Conservation (phyloP, 176 grass and related monocot genomes). For the Hordeum marinum region DNA sequence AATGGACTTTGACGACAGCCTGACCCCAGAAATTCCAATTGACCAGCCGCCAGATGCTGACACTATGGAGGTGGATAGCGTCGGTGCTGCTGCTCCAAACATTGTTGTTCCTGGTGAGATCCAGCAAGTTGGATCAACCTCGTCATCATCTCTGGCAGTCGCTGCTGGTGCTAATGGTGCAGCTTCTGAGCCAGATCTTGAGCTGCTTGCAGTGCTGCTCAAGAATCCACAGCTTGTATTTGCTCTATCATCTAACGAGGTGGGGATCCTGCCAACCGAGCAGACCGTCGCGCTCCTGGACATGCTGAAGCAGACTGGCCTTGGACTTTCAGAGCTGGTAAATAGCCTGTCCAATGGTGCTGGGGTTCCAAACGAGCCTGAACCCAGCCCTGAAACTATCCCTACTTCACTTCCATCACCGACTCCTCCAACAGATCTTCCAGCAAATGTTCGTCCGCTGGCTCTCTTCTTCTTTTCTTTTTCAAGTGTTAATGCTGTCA, state of each 20-base stretch:
- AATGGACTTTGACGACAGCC: constrained; percentile 90
- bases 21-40: constrained; percentile 81
- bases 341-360: constrained; percentile 26
- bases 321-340: constrained; percentile 53
- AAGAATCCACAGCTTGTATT: constrained; percentile 94
- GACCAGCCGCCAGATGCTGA: constrained; percentile 70
- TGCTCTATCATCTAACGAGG: constrained; percentile 71
- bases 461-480: neutral
- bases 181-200: constrained; percentile 55
- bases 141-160: constrained; percentile 35
- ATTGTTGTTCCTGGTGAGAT: neutral
- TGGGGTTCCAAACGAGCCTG: constrained; percentile 25
- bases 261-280: constrained; percentile 38
- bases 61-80: constrained; percentile 31
- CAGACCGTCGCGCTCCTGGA: constrained; percentile 80
- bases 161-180: constrained; percentile 8
- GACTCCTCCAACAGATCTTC: constrained; percentile 62
- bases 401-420: constrained; percentile 83
- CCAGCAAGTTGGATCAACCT: constrained; percentile 25
- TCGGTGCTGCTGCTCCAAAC: neutral
- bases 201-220: constrained; percentile 85
- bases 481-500: constrained; percentile 13
- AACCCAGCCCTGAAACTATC: constrained; percentile 26
- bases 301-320: constrained; percentile 79
- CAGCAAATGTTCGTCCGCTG: constrained; percentile 49